These are phyloP conservation scores for Alternaria rosae DNA, from an alignment of 2,329 filamentous ascomycete species.

Conservation along the genomic window DNA sequence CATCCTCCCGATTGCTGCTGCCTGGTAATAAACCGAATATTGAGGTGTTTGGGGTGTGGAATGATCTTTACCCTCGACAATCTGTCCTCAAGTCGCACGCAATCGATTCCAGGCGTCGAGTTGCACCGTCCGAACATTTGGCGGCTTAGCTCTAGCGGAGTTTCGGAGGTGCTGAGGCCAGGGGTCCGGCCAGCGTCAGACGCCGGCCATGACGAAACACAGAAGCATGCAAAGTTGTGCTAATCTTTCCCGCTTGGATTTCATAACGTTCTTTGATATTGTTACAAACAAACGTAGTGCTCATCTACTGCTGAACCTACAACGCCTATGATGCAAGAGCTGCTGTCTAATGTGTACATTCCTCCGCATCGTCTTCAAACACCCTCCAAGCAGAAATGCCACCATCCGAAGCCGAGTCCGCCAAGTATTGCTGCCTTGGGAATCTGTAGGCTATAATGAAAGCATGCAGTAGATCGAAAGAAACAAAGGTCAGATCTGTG, in stretches of 20 bases:
- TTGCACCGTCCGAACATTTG: constrained; percentile 12
- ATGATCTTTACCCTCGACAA: background rate
- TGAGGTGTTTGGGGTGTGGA: background rate
- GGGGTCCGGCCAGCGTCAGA: constrained; percentile 9
- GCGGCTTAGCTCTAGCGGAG: constrained; percentile 18
- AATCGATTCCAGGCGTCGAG: background rate
- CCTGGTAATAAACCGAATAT: constrained; percentile 8
- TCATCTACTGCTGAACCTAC: constrained; percentile 24
- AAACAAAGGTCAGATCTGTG: constrained; percentile 6
- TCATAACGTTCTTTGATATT: constrained; percentile 13
- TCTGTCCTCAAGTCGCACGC: constrained; percentile 1
- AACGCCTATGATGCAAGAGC: constrained; percentile 43
- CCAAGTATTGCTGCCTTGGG: background rate
- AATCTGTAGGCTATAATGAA: background rate
- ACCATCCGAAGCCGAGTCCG: constrained; percentile 25
- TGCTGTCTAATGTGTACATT: constrained; percentile 44
- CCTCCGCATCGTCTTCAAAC: constrained; percentile 23
- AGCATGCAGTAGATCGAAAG: constrained; percentile 8
- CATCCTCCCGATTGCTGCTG: constrained; percentile 32
- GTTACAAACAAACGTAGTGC: constrained; percentile 22
- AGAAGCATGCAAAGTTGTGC: background rate
- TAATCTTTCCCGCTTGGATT: background rate
- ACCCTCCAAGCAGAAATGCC: constrained; percentile 22
- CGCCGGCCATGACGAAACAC: background rate
- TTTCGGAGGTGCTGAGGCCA: constrained; percentile 22